These are phyloP conservation scores for Cutaneotrichosporon mucoides DNA, from an alignment of 1,284 basidiomycete species.

Conservation along the genomic window DNA sequence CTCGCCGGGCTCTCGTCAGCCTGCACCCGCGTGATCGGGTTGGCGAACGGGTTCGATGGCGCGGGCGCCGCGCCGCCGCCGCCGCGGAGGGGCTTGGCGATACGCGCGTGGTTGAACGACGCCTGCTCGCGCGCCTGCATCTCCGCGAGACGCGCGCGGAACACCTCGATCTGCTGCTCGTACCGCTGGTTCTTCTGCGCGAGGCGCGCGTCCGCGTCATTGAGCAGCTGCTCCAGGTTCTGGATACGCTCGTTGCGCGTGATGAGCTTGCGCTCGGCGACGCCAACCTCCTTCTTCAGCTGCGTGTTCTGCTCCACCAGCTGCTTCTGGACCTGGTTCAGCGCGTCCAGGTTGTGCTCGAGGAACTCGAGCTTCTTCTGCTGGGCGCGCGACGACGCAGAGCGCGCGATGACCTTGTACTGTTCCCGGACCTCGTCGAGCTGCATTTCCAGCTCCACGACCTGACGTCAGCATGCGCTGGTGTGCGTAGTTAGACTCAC, in stretches of 20 bases:
- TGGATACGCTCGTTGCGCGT: constrained; percentile 97
- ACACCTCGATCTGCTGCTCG: constrained; percentile 82
- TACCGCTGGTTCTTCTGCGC: constrained; percentile 92
- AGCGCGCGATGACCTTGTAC: constrained; percentile 96
- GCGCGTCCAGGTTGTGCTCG: constrained; percentile 93
- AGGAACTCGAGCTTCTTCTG: constrained; percentile 99
- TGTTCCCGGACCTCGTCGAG: constrained; percentile 98
- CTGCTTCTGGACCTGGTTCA: constrained; percentile 97
- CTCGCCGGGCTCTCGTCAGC: constrained; percentile 36
- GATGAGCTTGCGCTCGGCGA: constrained; percentile 92
- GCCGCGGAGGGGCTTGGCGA: constrained; percentile 92
- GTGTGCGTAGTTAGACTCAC: constrained; percentile 50
- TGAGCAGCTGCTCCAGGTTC: constrained; percentile 84
- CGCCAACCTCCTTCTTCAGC: constrained; percentile 95
- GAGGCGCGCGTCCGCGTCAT: constrained; percentile 87
- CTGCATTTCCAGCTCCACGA: constrained; percentile 98
- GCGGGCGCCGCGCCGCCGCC: constrained; percentile 60
- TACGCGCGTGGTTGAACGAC: constrained; percentile 59
- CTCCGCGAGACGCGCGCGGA: constrained; percentile 85
- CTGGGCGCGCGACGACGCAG: constrained; percentile 95
- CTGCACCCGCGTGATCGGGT: constrained; percentile 42
- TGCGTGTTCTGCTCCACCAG: constrained; percentile 98
- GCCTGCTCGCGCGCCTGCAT: constrained; percentile 72
- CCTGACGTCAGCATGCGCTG: constrained; percentile 54
- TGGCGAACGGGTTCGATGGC: constrained; percentile 8